Conservation (phyloP, 108 stramenopile genomes). For the Nitzschia sp. region DNA sequence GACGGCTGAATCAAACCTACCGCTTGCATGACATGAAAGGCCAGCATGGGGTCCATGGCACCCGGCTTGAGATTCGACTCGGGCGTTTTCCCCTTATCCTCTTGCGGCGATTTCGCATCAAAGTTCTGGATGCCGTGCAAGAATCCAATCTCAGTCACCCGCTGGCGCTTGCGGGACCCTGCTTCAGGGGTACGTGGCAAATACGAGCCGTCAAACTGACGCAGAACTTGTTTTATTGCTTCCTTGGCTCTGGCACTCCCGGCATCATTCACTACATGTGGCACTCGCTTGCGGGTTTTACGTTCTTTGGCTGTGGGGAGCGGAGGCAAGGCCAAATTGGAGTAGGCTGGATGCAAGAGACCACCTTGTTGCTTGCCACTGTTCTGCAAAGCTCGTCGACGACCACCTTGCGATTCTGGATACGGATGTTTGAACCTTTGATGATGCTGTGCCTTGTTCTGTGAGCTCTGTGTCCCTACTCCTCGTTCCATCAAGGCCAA, state of each 20-base stretch:
- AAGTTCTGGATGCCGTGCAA: constrained; percentile 42
- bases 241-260: constrained; percentile 28
- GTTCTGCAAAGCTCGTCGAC: constrained; percentile 24
- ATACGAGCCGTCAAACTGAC: constrained; percentile 28
- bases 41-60: constrained; percentile 58
- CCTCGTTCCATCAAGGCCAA: constrained; percentile 64
- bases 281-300: constrained; percentile 23
- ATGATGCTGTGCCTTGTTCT: constrained; percentile 34
- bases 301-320: constrained; percentile 45
- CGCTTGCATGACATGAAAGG: constrained; percentile 67
- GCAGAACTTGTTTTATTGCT: constrained; percentile 30
- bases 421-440: constrained; percentile 55
- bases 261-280: not conserved
- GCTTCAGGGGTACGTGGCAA: constrained; percentile 6
- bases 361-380: not conserved
- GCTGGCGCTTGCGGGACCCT: constrained; percentile 28
- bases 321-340: constrained; percentile 35
- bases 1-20: constrained; percentile 54
- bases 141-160: constrained; percentile 53
- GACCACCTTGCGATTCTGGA: constrained; percentile 53
- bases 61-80: not conserved
- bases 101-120: not conserved
- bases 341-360: not conserved
- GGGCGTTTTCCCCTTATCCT: constrained; percentile 14
- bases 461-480: constrained; percentile 44